phyloP scores from a whole-genome alignment of 257 asterid species.

The Solanum virginianum region DNA sequence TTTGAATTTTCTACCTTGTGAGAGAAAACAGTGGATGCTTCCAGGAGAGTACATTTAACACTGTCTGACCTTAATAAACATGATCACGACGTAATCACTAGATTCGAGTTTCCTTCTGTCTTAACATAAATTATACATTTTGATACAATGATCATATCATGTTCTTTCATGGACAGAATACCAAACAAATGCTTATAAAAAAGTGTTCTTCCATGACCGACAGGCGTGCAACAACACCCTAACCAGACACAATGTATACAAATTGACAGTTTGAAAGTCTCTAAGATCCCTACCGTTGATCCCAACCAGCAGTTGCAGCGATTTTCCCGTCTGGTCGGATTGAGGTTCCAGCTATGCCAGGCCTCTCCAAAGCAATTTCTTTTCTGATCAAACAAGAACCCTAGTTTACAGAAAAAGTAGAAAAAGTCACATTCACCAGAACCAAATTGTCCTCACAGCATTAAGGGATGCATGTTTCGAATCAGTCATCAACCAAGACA shows the following conservation, averaged over 20 bases:
- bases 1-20: neutral
- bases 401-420: neutral
- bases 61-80: neutral
- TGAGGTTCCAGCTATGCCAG: constrained; percentile 56
- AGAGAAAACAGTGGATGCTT: neutral
- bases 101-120: neutral
- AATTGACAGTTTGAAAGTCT: neutral
- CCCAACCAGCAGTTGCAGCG: constrained; percentile 88
- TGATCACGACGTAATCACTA: neutral
- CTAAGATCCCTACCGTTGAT: constrained; percentile 35
- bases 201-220: neutral
- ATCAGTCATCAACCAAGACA: neutral
- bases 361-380: constrained; percentile 62
- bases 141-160: neutral
- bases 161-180: neutral
- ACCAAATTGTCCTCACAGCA: neutral
- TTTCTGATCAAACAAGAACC: constrained; percentile 63
- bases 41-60: neutral
- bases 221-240: neutral
- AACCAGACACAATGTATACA: neutral
- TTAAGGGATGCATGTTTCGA: neutral
- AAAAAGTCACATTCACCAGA: neutral
- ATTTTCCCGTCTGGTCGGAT: constrained; percentile 67
- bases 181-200: neutral
- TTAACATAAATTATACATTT: neutral